Conservation (phyloP, 208 protist genomes). For the Trypanosoma brucei region DNA sequence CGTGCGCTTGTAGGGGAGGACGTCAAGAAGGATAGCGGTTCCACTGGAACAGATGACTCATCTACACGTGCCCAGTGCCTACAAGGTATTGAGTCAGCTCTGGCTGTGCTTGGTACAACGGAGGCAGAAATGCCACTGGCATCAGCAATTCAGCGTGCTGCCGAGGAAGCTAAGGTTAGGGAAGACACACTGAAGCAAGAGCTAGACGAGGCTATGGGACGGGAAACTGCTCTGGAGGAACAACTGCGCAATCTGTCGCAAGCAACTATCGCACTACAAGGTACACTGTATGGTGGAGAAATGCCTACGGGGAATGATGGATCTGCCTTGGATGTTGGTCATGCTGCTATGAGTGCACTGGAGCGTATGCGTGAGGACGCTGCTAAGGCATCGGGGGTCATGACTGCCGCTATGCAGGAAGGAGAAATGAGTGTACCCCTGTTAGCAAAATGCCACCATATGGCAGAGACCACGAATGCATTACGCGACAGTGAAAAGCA, state of each 20-base stretch:
- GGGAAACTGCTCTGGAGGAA: constrained; percentile 10
- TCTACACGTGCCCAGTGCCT: constrained; percentile 31
- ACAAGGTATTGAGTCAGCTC: constrained; percentile 25
- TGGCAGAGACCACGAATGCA: constrained; percentile 3
- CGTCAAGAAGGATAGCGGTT: not conserved
- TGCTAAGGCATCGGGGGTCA: too few relatives aligned
- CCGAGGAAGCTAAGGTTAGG: constrained; percentile 8
- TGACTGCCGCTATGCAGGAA: too few relatives aligned
- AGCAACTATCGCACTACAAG: too few relatives aligned
- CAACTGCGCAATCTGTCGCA: constrained; percentile 9
- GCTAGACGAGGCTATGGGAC: constrained; percentile 7
- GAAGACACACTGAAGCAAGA: constrained; percentile 4
- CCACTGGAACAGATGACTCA: constrained; percentile 3
- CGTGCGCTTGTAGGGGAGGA: not conserved
- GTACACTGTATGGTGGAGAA: too few relatives aligned
- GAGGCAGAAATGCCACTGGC: constrained; percentile 15
- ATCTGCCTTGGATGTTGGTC: too few relatives aligned
- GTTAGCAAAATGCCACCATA: not conserved
- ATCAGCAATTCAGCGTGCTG: constrained; percentile 14
- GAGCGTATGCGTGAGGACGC: too few relatives aligned
- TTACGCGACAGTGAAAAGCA: too few relatives aligned
- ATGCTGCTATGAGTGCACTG: too few relatives aligned
- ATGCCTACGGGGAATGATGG: too few relatives aligned
- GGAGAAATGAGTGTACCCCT: too few relatives aligned
- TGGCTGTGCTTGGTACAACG: constrained; percentile 22